These are phyloP conservation scores for Cucumis melo DNA, from an alignment of 306 rosid genomes.

Conservation along the genomic window DNA sequence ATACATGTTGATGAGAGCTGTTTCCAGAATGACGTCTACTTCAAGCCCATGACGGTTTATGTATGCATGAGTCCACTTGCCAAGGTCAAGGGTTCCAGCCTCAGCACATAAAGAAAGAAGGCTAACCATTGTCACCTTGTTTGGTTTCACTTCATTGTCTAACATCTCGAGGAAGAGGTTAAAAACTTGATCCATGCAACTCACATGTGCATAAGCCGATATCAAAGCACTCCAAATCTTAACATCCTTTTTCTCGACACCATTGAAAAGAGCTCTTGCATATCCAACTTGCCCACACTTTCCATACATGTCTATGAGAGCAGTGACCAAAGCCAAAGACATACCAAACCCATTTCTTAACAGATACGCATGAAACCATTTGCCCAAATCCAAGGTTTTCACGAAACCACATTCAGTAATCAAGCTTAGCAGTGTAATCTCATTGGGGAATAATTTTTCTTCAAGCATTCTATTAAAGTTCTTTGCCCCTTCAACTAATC, in stretches of 20 bases:
- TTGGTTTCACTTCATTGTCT: constrained; percentile 29
- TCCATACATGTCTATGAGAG: constrained; percentile 65
- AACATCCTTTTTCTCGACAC: constrained; percentile 25
- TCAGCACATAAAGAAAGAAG: constrained; percentile 38
- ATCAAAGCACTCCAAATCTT: constrained; percentile 52
- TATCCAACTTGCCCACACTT: constrained; percentile 31
- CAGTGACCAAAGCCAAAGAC: constrained; percentile 39
- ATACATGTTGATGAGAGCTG: constrained; percentile 58
- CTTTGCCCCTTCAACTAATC: constrained; percentile 14
- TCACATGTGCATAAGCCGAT: constrained; percentile 33
- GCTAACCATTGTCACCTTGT: constrained; percentile 38
- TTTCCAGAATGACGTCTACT: constrained; percentile 27
- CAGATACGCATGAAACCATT: constrained; percentile 34
- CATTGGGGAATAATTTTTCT: constrained; percentile 37
- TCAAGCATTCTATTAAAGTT: constrained; percentile 28
- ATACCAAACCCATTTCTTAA: constrained; percentile 32
- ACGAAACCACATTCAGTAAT: constrained; percentile 32
- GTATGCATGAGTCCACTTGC: constrained; percentile 59
- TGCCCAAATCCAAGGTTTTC: constrained; percentile 32
- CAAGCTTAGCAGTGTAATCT: constrained; percentile 44
- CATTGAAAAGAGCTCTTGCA: constrained; percentile 38
- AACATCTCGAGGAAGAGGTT: constrained; percentile 30
- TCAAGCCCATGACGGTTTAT: constrained; percentile 29
- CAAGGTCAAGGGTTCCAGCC: constrained; percentile 50
- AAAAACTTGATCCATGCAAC: constrained; percentile 25